Base-by-base conservation (phyloP, 441 rosid genomes). In the Populus tomentosa region DNA sequence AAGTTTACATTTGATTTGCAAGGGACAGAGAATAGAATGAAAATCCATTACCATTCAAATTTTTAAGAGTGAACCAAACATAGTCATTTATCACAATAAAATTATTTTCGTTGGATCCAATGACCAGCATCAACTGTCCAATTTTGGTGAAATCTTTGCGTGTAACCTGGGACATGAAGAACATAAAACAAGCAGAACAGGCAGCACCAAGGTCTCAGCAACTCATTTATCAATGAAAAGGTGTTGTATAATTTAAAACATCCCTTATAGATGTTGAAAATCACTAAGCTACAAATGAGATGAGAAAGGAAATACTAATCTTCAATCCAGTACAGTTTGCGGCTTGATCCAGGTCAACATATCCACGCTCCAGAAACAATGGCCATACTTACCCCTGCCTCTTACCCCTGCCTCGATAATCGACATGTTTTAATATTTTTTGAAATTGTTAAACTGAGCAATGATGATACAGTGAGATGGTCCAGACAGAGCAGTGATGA, bases 361-460 rank as follows among this genome's bases (percentile, higher is more conserved):
- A 68, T 56, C 73, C 3, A 30, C 79, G 40, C 24, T 65, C 11
- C 0, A 21, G 46, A 36, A 32, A 71, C 67, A 62, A 0, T 16
- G 7, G 38, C 36, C 53, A 30, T 3, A 72, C 1, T n/a, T n/a
- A n/a, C n/a, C n/a, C n/a, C n/a, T n/a, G n/a, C n/a, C n/a, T n/a
- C n/a, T 70, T 46, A 63, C 77, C 59, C n/a, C 75, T 23, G 35
- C 42, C 82, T 72, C 69, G 28, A 36, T 8, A 23, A 73, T 64
- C 23, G 72, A 46, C 30, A 46, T 46, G 71, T n/a, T 63, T 5
- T 33, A 65, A n/a, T 24, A 35, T 61, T 30, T 35, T 46, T 13
- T 26, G 30, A 46, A 61, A 33, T n/a, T 16, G 67, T 23, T 67
- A 69, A 78, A 53, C n/a, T 10, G n/a, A 61, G 30, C 33, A 76